Conservation (phyloP, 1,284 basidiomycete species). For the Naganishia albida region DNA sequence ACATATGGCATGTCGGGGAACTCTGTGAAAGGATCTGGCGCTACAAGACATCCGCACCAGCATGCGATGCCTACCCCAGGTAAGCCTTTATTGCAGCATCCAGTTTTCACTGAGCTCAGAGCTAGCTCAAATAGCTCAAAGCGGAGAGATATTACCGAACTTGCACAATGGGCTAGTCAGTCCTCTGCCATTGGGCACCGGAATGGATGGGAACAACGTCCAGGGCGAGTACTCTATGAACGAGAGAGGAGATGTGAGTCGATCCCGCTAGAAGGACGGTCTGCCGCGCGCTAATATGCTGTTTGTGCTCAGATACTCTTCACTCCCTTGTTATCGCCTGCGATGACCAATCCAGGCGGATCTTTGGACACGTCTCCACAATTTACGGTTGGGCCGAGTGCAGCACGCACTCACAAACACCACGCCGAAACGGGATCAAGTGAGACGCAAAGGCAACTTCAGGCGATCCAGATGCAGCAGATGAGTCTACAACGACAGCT, state of each 20-base stretch:
- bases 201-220: conserved; percentile 8
- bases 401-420: neutral
- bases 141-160: conserved; percentile 48
- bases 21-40: conserved; percentile 10
- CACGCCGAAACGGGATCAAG: conserved; percentile 22
- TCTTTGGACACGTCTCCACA: conserved; percentile 43
- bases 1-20: conserved; percentile 29
- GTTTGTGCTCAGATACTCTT: conserved; percentile 40
- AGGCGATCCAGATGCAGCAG: conserved; percentile 39
- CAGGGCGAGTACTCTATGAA: conserved; percentile 43
- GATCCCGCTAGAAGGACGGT: too few species aligned
- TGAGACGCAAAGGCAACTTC: conserved; percentile 40
- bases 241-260: conserved; percentile 41
- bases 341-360: conserved; percentile 38
- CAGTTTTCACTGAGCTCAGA: neutral
- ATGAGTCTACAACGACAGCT: conserved; percentile 18
- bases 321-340: conserved; percentile 48
- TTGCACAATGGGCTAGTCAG: conserved; percentile 46
- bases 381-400: neutral
- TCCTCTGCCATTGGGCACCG: conserved; percentile 49
- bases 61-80: conserved; percentile 46
- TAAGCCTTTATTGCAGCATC: conserved; percentile 30
- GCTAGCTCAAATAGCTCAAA: conserved; percentile 41
- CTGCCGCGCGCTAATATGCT: conserved; percentile 7
- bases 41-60: neutral